Evolutionary conservation across 2,329 filamentous ascomycete species (phyloP), one percentile per base, ranked within the genome.

Genomic region (Corinectria fuckeliana): DNA sequence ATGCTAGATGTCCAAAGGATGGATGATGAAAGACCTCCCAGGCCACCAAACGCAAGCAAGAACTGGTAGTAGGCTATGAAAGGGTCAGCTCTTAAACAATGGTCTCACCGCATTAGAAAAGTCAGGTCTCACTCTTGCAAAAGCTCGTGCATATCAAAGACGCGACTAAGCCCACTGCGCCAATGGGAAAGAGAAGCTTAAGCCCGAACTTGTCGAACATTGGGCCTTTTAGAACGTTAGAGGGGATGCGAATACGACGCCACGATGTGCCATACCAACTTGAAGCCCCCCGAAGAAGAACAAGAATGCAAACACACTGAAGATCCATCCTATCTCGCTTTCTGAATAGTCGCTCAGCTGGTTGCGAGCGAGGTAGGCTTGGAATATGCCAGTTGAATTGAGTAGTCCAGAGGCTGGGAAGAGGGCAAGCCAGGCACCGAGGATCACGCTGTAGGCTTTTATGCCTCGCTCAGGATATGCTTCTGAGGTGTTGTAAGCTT

Each of bases 251-350:
- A 13, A 3, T 21, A 5, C 2, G 4, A 18, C n/a, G 18, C 7
- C 3, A 41, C n/a, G 13, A 2, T 4, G 7, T 11, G n/a, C 68
- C 58, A 23, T 16, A 63, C 73, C 90, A 42, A 91, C 84, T 67
- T 91, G 88, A 1, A 91, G 82, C 8, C 89, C 89, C 47, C 88
- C 86, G 69, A 91, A 88, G 72, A 91, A 91, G 13, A 87, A 81
- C 28, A 92, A 78, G 69, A 91, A 92, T 21, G 87, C 81, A 67
- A 90, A 92, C 50, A 90, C 78, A 64, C 86, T 85, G 63, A 91
- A 90, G 56, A 92, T 90, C 90, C 90, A 93, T 1, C 88, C 88
- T 18, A 57, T 34, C 25, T 45, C 23, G 28, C 26, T 45, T 20
- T 54, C 51, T 2, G 51, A 38, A n/a, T 54, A 47, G 3, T 30